phyloP scores from a whole-genome alignment of 2,329 filamentous ascomycete genomes.

The Pseudopithomyces chartarum region DNA sequence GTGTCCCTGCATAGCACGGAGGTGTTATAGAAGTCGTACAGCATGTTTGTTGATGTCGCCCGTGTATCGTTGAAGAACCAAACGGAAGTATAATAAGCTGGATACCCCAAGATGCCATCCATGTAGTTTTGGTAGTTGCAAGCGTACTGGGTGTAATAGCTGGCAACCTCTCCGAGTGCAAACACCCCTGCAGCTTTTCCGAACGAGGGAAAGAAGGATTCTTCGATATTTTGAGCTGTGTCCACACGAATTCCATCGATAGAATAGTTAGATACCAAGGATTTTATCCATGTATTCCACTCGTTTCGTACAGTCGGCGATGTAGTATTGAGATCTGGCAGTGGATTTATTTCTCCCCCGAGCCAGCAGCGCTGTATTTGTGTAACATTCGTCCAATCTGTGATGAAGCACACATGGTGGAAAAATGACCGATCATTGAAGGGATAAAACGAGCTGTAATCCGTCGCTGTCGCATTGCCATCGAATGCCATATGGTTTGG shows the following conservation, averaged over 20 bases:
- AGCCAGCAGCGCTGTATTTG: constrained; percentile 56
- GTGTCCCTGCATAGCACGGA: constrained; percentile 38
- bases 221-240: constrained; percentile 44
- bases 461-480: constrained; percentile 52
- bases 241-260: constrained; percentile 48
- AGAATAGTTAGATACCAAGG: constrained; percentile 40
- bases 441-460: constrained; percentile 59
- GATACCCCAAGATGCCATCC: constrained; percentile 45
- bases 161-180: constrained; percentile 43
- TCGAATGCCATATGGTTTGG: constrained; percentile 61
- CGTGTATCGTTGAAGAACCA: constrained; percentile 39
- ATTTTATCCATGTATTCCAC: constrained; percentile 19
- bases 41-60: constrained; percentile 43
- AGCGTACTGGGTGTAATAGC: constrained; percentile 35
- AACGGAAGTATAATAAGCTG: constrained; percentile 44
- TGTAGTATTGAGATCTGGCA: constrained; percentile 55
- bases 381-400: constrained; percentile 59
- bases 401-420: constrained; percentile 62
- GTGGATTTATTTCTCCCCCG: constrained; percentile 47
- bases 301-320: constrained; percentile 19
- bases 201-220: constrained; percentile 43
- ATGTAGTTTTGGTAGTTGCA: constrained; percentile 40
- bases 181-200: constrained; percentile 42
- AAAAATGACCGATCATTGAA: constrained; percentile 64
- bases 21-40: constrained; percentile 18